A percentile compares a stretch with the other conserved stretches of the same genome.
Conservation (phyloP, 345 rosid genomes). For the Angophora floribunda region DNA sequence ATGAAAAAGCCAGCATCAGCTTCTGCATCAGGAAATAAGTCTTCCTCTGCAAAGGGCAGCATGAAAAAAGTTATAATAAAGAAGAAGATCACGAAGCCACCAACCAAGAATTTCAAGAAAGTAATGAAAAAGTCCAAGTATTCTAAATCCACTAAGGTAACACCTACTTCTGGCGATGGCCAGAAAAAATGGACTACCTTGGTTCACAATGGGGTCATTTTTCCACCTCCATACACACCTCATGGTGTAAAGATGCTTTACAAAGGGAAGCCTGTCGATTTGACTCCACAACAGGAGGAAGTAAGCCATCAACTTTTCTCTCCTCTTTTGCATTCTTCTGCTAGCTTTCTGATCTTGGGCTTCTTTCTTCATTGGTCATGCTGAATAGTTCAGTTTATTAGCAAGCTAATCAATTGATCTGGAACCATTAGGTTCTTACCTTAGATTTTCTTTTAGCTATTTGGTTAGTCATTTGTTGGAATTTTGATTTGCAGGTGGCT, state of each 20-base stretch:
- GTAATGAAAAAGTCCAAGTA: constrained; percentile 46
- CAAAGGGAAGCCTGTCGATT: constrained; percentile 68
- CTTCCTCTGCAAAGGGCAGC: constrained; percentile 39
- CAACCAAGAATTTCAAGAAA: constrained; percentile 43
- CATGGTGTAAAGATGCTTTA: constrained; percentile 85
- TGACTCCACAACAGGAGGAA: constrained; percentile 89
- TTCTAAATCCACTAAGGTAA: constrained; percentile 55
- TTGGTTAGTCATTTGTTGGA: background rate
- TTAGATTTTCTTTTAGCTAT: background rate
- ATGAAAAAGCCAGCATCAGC: constrained; percentile 35
- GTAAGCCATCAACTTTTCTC: constrained; percentile 18
- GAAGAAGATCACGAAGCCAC: constrained; percentile 28
- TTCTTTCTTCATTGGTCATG: background rate
- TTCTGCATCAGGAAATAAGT: constrained; percentile 33
- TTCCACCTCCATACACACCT: constrained; percentile 83
- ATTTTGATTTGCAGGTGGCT: constrained; percentile 61
- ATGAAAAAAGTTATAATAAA: constrained; percentile 20
- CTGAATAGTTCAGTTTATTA: background rate
- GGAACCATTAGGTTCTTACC: background rate
- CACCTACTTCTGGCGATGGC: constrained; percentile 82
- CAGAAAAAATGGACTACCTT: constrained; percentile 97
- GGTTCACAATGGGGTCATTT: constrained; percentile 93
- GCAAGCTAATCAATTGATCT: background rate
- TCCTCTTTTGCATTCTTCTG: constrained; percentile 1
- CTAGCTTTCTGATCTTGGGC: background rate